Evolutionary conservation across 2,329 filamentous ascomycete genomes (phyloP).

Genomic region (Talaromyces islandicus): DNA sequence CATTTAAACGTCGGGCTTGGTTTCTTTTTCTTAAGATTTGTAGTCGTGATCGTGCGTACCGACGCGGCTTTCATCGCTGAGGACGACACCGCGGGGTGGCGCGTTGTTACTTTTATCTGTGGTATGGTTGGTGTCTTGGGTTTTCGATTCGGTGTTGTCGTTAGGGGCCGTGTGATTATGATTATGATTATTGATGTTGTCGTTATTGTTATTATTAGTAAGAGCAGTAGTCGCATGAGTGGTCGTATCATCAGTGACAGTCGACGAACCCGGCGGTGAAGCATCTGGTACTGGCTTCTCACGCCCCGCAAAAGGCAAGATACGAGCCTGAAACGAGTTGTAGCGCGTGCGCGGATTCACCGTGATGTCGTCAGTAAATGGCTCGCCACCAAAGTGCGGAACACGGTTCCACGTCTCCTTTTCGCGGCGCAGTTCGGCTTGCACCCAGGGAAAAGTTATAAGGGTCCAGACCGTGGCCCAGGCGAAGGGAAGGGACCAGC

Average conservation of each 20-base stretch:
- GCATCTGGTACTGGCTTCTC: constrained; percentile 1
- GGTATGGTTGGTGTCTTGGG: background rate
- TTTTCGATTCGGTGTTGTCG: background rate
- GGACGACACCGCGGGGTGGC: background rate
- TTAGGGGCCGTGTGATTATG: background rate
- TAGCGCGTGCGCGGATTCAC: constrained; percentile 32
- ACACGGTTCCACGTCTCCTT: constrained; percentile 36
- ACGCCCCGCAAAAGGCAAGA: constrained; percentile 7
- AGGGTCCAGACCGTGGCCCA: constrained; percentile 39
- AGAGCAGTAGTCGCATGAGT: background rate
- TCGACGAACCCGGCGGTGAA: background rate
- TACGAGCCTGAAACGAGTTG: constrained; percentile 27
- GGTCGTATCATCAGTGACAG: background rate
- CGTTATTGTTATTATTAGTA: background rate
- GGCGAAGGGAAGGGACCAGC: constrained; percentile 38
- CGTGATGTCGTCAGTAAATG: constrained; percentile 31
- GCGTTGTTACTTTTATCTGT: background rate
- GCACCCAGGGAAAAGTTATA: constrained; percentile 43
- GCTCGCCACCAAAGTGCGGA: constrained; percentile 24
- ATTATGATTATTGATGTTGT: background rate
- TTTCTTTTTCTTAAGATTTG: background rate
- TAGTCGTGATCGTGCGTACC: background rate
- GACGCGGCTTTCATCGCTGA: background rate
- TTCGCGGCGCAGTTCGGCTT: constrained; percentile 39
- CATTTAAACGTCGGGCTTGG: background rate